Base-by-base conservation (phyloP, 768 basidiomycete genomes). In the Gloeopeniophorella convolvens region DNA sequence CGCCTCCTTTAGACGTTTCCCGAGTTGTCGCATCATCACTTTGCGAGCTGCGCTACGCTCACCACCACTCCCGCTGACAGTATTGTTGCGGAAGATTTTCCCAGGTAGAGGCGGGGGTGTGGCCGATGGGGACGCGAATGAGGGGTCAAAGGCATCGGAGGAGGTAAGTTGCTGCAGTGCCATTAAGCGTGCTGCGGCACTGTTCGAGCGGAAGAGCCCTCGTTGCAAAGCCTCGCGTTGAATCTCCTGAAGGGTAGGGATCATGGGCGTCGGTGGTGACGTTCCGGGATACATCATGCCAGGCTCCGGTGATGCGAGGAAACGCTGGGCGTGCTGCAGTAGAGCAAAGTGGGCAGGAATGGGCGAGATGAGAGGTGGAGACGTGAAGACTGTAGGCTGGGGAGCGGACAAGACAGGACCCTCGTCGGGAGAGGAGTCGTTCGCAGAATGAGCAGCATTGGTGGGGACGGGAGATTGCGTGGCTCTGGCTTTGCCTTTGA, bases 121-220 rank as follows among this genome's bases (percentile, higher is more conserved):
- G 1, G 59, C 52, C 16, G 62, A 41, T 12, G 76, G 70, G 9
- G 84, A 78, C 20, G 79, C 73, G 39, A 77, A 68, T 1, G 66
- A 59, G 11, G 69, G 70, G 51, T 85, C 83, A 54, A 80, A 78
- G 4, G 74, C 70, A 54, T 87, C 85, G 41, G 75, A 74, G 23
- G 83, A 86, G 1, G 85, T 91, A 48, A 96, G 72, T 64, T 91
- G 93, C 55, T 82, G 81, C 79, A 95, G 80, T 4, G 91, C 91
- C 66, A 81, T 70, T 59, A 79, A 76, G 40, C 85, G 77, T 18
- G 85, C 87, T n/a, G 88, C 74, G 10, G 80, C 89, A 61, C 92
- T 94, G 63, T 94, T 93, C 2, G 93, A 94, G 16, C 93, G 83
- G 61, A 89, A 83, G 3, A 96, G 76, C 13, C 85, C 84, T 15